Conservation (phyloP, 2,329 filamentous ascomycete species). For the Aspergillus alliaceus region DNA sequence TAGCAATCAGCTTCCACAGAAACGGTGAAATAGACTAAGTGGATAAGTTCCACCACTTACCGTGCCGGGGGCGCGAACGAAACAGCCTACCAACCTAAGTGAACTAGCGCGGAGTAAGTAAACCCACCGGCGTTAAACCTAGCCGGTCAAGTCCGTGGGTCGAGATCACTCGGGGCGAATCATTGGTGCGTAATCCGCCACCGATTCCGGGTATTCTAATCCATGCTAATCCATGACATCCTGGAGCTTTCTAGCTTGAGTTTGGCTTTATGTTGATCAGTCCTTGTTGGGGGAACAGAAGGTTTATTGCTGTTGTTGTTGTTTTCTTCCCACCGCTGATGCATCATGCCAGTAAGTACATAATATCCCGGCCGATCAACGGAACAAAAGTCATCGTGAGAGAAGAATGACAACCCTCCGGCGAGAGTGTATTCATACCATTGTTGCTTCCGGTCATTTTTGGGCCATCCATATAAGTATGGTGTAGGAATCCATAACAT, state of each 20-base stretch:
- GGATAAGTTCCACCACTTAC: conserved; percentile 7
- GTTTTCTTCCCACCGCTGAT: not conserved
- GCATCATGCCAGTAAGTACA: not conserved
- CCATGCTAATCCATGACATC: conserved; percentile 1
- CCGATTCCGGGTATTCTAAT: conserved; percentile 4
- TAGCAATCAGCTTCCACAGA: not conserved
- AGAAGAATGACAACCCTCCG: not conserved
- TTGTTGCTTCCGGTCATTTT: not conserved
- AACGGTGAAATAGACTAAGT: conserved; percentile 5
- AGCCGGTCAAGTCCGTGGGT: not conserved
- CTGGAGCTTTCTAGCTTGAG: not conserved
- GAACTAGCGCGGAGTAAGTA: not conserved
- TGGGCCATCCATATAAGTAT: not conserved
- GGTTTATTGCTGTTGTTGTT: not conserved
- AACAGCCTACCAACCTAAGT: not conserved
- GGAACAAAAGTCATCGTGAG: not conserved
- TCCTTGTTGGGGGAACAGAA: not conserved
- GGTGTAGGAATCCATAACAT: not conserved
- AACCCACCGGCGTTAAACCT: no score
- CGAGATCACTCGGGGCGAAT: conserved; percentile 4
- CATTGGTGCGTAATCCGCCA: conserved; percentile 16
- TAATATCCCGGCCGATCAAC: not conserved
- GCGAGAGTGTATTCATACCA: no score
- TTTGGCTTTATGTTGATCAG: conserved; percentile 4
- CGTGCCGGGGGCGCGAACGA: not conserved